Base-by-base conservation (phyloP, 2,329 filamentous ascomycete species). In the Fragosphaeria purpurea region DNA sequence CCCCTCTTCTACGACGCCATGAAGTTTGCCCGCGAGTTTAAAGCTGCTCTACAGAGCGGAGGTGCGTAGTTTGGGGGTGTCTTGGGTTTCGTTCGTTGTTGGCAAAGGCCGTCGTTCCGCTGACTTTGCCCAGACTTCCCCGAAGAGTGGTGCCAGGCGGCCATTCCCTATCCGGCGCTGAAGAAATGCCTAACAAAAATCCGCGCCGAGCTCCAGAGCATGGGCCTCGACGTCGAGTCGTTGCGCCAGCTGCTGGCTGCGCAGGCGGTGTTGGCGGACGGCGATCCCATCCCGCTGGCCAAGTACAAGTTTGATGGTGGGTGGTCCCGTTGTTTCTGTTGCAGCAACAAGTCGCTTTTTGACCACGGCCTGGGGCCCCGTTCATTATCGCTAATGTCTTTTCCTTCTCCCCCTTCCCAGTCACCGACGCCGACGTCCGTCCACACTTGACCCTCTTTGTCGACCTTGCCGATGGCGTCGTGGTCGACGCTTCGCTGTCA, bases 171-270 rank as follows among this genome's bases (percentile, higher is more conserved):
- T 64, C 78, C 83, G 43, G 80, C 88, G 65, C 77, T 95, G 51
- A 95, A 95, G 68, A 95, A 94, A 70, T 87, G 86, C 67, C 83
- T 95, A 62, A 91, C 90, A 63, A 83, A 83, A 62, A 83, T 94
- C 46, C 79, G 83, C 56, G 69, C 71, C 47, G 87, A 95, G 69
- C 74, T 95, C 48, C 69, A 74, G 41, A 74, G 76, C 37, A 69
- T 91, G 11, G 88, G 88, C 7, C 77, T 94, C 34, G 84, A 87
- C 56, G 77, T 79, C 5, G 75, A 83, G 8, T 88, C 84, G 2
- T 69, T 94, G 50, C 75, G 80, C 44, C 76, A 78, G 51, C 73
- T 93, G 33, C 72, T 86, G 50, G 71, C 74, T 50, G 67, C 72
- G 34, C 67, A 73, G 53, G 67, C 72, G 60, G 65, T 70, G 51